Evolutionary conservation across 306 rosid species (phyloP), one percentile per base, ranked within the genome.

Genomic region (Begonia masoniana): DNA sequence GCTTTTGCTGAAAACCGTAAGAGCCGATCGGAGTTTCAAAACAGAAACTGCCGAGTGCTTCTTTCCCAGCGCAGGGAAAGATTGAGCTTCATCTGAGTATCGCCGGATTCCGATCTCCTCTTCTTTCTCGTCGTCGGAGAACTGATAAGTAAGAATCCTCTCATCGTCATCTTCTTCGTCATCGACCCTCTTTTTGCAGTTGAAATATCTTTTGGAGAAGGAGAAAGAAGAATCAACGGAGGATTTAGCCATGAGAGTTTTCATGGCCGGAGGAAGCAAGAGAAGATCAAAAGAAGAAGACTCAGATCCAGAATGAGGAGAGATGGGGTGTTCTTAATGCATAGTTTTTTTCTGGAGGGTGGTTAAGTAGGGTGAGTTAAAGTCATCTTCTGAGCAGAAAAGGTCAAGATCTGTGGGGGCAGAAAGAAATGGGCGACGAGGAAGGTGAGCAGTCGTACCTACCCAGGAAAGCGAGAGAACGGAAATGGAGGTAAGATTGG

Each of bases 191-290:
- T 85, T 91, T 50, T 66, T 91, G 79, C 89, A 83, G 39, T 81
- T 76, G 75, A 91, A 79, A 59, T 81, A 85, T 17, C 99, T 69
- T 13, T 77, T 69, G 13, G 99, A 91, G 80, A 91, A 81, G 43
- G 99, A 91, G 78, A 86, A 75, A 7, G 95, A 88, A 11, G 94
- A 71, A 39, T 85, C 96, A 1, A 78, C 84, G 1, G 92, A 79
- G 15, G 91, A 70, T 31, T 81, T 91, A 13, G 57, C 43, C 82
- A 74, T 77, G 55, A 86, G 83, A 13, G 92, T 69, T 73, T 72
- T 86, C 94, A 83, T 78, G 48, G 49, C 15, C 12, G 47, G 13
- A 12, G 13, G 13, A 12, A 45, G 49, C 4, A 45, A 45, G 15
- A n/a, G 15, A 45, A 45, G 49, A 45, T n/a, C n/a, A 45, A 45